Evolutionary conservation across 73 alveolate genomes (phyloP), one percentile per base, ranked within the genome.

Genomic region (Chromera velia): DNA sequence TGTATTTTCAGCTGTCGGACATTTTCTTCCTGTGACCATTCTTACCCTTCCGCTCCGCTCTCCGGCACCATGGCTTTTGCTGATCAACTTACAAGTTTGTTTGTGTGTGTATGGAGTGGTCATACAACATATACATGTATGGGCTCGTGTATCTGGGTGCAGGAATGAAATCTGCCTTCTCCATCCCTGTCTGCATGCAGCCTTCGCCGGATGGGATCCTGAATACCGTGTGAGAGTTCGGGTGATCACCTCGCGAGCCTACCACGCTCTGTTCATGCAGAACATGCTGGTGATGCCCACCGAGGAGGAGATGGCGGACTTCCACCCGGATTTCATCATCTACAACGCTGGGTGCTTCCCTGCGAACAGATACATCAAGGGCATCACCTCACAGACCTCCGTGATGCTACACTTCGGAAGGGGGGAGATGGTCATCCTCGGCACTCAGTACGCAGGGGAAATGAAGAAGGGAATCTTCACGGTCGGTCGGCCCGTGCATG

Each of bases 201-300:
- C 98, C 28, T 91, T 89, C 76, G 98, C 97, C 10, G 96, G 97
- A 13, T 94, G 98, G 98, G 98, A 94, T 82, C 90, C 91, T 27
- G 87, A 90, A 31, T 87, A 89, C 88, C 88, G 97, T 86, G 72
- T 90, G 80, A 89, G 87, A 74, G 90, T 88, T 76, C 76, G 90
- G 0, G 64, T 83, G 40, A 84, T 91, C 46, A 78, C 91, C 73
- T 73, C 88, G 34, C 75, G 97, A 75, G 96, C 97, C 66, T 94
- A 94, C 72, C 98, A 94, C 82, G 98, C 98, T 17, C 91, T 92
- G 34, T 94, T 94, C 95, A 94, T 94, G 98, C 86, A 91, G 84
- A 89, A 94, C 81, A 94, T 94, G 98, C 88, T 94, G 75, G 90
- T 94, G 83, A 86, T 93, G 76, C 96, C 96, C 32, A 82, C 95